Conservation (phyloP, 2,329 filamentous ascomycete genomes). For the Conoideocrella luteorostrata region DNA sequence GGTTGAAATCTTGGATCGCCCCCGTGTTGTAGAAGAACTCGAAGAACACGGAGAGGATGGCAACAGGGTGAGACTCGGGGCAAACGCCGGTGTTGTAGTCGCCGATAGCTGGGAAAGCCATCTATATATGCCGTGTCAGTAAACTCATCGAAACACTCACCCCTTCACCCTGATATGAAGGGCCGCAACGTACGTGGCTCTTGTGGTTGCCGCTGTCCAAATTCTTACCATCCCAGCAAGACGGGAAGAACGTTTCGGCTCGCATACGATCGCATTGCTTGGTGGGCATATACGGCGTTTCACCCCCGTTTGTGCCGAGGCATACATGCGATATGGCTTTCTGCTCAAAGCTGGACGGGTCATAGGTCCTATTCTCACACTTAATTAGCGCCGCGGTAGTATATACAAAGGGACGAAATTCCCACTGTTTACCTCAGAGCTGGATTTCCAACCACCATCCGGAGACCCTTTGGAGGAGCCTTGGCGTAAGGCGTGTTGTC, state of each 20-base stretch:
- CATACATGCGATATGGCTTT: slow-evolving; percentile 51
- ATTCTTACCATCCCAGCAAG: slow-evolving; percentile 57
- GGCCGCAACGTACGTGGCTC: slow-evolving; percentile 37
- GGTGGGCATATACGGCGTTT: slow-evolving; percentile 45
- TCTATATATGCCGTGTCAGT: slow-evolving; percentile 10
- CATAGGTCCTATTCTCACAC: slow-evolving; percentile 28
- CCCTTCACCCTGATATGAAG: not conserved
- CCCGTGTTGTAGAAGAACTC: slow-evolving; percentile 39
- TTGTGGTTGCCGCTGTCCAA: slow-evolving; percentile 49
- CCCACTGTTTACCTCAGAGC: slow-evolving; percentile 35
- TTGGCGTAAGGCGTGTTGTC: slow-evolving; percentile 26
- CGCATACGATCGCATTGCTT: slow-evolving; percentile 46
- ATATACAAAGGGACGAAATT: not conserved
- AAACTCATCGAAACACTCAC: too few species aligned
- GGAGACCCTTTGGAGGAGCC: slow-evolving; percentile 56
- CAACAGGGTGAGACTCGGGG: slow-evolving; percentile 34
- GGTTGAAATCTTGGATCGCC: slow-evolving; percentile 20
- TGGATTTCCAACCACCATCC: slow-evolving; percentile 59
- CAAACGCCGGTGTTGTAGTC: slow-evolving; percentile 27
- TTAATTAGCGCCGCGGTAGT: not conserved
- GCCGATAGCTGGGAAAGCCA: slow-evolving; percentile 21
- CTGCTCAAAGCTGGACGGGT: slow-evolving; percentile 36
- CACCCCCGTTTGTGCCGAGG: slow-evolving; percentile 32
- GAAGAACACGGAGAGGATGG: slow-evolving; percentile 38
- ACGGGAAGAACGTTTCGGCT: slow-evolving; percentile 51